Conservation (phyloP, 2,329 filamentous ascomycete genomes). For the Stagonosporopsis rhizophila region DNA sequence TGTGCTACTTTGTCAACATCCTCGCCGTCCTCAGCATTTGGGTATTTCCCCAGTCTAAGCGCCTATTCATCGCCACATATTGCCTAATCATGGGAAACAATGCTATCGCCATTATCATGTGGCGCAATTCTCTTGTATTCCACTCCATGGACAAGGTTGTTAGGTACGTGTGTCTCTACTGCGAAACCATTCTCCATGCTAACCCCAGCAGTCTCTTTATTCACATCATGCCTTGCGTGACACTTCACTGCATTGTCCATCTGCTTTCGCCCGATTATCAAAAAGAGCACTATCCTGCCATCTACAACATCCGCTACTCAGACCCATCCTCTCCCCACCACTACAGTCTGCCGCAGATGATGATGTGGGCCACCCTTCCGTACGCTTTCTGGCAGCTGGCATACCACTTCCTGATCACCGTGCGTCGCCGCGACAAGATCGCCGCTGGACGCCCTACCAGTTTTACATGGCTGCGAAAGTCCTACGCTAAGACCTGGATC, state of each 20-base stretch:
- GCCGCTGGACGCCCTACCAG: slow-evolving; percentile 93
- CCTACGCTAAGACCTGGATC: slow-evolving; percentile 88
- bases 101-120: slow-evolving; percentile 97
- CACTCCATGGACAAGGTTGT: slow-evolving; percentile 98
- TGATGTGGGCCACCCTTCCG: slow-evolving; percentile 90
- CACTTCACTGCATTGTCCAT: slow-evolving; percentile 91
- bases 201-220: slow-evolving; percentile 77
- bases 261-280: slow-evolving; percentile 72
- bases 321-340: slow-evolving; percentile 75
- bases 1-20: slow-evolving; percentile 98
- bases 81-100: slow-evolving; percentile 97
- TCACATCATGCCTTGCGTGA: slow-evolving; percentile 97
- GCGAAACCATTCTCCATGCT: slow-evolving; percentile 10
- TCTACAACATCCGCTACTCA: slow-evolving; percentile 79
- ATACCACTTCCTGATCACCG: slow-evolving; percentile 95
- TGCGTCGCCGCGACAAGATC: slow-evolving; percentile 94
- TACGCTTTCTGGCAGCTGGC: slow-evolving; percentile 91
- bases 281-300: slow-evolving; percentile 77
- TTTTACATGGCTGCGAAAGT: slow-evolving; percentile 94
- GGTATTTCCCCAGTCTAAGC: slow-evolving; percentile 88
- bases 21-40: slow-evolving; percentile 83
- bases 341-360: slow-evolving; percentile 83
- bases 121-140: slow-evolving; percentile 97
- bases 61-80: slow-evolving; percentile 89
- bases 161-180: slow-evolving; percentile 58